Evolutionary conservation across 441 rosid species (phyloP), one percentile per base, ranked within the genome.

Genomic region (Iberis amara): DNA sequence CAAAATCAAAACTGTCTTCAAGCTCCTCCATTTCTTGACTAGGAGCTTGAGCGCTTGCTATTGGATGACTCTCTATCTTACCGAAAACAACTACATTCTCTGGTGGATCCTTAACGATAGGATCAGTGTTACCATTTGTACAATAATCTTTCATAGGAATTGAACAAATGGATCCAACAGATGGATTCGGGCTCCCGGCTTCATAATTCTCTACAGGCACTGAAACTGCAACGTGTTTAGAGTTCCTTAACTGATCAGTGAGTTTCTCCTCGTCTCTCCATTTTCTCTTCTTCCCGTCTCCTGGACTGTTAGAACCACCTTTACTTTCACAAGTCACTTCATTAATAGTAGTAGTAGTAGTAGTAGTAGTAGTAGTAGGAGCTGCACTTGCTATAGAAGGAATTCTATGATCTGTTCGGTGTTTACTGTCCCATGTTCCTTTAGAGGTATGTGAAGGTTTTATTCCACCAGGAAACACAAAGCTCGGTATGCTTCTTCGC

Each of bases 401-500:
- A 64, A 55, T 47, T 57, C 68, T 78, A 11, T 47, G 58, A 33
- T 80, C 92, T 42, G 62, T 57, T 26, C 70, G 69, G 32, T 77
- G 77, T 62, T 66, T 80, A 46, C 69, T 69, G 49, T 85, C 95
- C 94, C 94, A 91, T 42, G 89, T 81, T 55, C 57, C 59, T 66
- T 75, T 83, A n/a, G 86, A 53, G 41, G 80, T 71, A 35, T 83
- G 88, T 14, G 86, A 67, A 62, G 95, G 88, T 49, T 85, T 89
- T 58, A 73, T 54, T 23, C 97, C 97, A 56, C 88, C 83, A 44
- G 96, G 92, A 71, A 82, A 92, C 52, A 89, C 97, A 62, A 74
- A 89, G 64, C 24, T 73, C 12, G 98, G 98, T 28, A 92, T 73
- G 63, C 63, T 77, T 73, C 73, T 80, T 27, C 89, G 77, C 48